phyloP scores from a whole-genome alignment of 129 eudicot genomes.

The Silybum marianum region DNA sequence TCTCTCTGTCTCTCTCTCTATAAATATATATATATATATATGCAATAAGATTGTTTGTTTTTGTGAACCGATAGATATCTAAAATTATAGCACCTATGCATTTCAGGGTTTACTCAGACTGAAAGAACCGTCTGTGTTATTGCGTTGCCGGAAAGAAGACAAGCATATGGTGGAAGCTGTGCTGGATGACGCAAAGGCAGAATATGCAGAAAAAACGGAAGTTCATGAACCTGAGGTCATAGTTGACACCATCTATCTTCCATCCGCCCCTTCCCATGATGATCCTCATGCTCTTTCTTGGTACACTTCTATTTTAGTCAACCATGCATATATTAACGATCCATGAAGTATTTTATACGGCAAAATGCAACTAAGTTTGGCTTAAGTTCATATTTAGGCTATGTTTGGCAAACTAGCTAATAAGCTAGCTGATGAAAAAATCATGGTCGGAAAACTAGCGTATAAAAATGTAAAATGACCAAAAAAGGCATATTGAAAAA shows the following conservation, averaged over 20 bases:
- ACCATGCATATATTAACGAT: not conserved
- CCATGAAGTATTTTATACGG: not conserved
- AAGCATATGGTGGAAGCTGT: constrained; percentile 34
- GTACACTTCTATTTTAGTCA: constrained; percentile 22
- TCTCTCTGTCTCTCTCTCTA: too few relatives aligned
- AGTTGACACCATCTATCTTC: constrained; percentile 55
- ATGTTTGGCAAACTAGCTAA: too few relatives aligned
- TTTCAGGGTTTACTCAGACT: constrained; percentile 60
- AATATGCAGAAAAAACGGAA: constrained; percentile 47
- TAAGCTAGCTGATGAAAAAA: too few relatives aligned
- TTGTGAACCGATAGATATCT: too few relatives aligned
- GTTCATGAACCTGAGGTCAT: constrained; percentile 49
- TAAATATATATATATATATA: too few relatives aligned
- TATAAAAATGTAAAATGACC: too few relatives aligned
- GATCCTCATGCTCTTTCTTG: constrained; percentile 55
- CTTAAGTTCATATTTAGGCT: not conserved
- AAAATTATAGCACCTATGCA: not conserved
- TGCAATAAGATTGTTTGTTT: not conserved
- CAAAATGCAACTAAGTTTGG: not conserved
- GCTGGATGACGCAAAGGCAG: constrained; percentile 45
- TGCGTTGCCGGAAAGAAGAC: constrained; percentile 59
- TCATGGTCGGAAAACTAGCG: too few relatives aligned
- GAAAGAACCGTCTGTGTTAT: constrained; percentile 58
- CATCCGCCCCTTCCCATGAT: constrained; percentile 43
- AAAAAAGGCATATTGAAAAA: too few relatives aligned